Evolutionary conservation across 2,329 filamentous ascomycete genomes (phyloP).

Genomic region (Alternaria dauci): DNA sequence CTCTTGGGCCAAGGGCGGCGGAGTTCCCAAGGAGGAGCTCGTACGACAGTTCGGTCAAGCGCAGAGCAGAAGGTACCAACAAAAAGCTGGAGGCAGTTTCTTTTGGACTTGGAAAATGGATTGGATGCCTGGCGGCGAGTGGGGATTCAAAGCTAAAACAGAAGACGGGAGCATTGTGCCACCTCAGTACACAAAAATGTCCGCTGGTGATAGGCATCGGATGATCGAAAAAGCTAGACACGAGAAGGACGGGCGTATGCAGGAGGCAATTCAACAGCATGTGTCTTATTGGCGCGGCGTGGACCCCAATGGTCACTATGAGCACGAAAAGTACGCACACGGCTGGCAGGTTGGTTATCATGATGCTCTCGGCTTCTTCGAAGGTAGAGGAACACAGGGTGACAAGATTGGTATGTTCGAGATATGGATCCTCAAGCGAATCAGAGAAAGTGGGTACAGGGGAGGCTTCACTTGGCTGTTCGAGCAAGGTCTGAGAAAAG

Average conservation of each 20-base stretch:
- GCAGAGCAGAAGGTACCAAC: constrained; percentile 59
- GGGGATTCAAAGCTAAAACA: constrained; percentile 65
- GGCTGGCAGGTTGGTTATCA: constrained; percentile 65
- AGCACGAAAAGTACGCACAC: constrained; percentile 63
- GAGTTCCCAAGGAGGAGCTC: constrained; percentile 50
- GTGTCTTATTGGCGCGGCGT: constrained; percentile 60
- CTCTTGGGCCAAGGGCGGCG: constrained; percentile 55
- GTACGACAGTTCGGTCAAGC: constrained; percentile 58
- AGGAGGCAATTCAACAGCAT: constrained; percentile 54
- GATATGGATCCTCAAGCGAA: constrained; percentile 65
- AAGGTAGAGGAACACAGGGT: constrained; percentile 46
- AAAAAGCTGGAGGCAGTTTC: constrained; percentile 61
- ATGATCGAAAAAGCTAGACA: constrained; percentile 53
- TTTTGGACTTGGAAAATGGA: constrained; percentile 71
- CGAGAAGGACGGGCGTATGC: constrained; percentile 49
- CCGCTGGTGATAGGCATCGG: constrained; percentile 22
- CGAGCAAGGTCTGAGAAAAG: constrained; percentile 59
- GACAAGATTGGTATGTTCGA: constrained; percentile 67
- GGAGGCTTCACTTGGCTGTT: constrained; percentile 61
- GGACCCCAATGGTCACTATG: constrained; percentile 56
- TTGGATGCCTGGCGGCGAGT: constrained; percentile 69
- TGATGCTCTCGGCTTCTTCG: constrained; percentile 64
- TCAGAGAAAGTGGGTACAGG: constrained; percentile 60
- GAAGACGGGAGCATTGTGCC: constrained; percentile 53
- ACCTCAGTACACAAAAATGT: constrained; percentile 44